Base-by-base conservation (phyloP, 192 early-diverging fungal species). In the Linnemannia zychae region DNA sequence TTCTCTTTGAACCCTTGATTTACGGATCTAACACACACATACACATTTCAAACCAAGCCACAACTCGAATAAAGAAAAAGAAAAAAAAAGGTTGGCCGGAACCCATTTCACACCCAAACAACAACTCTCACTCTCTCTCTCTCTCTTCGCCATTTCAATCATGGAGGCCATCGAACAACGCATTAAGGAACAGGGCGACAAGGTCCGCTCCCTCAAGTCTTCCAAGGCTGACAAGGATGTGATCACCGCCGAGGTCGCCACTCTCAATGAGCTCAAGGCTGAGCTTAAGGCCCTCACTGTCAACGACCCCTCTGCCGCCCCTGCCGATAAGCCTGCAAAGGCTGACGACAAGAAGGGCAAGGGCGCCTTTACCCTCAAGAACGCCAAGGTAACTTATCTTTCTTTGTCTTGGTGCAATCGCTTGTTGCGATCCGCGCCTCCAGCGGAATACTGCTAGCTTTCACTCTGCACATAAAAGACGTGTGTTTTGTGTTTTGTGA, bases 331-430 rank as follows among this genome's bases (percentile, higher is more conserved):
- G 73, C 22, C 66, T 57, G 84, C 86, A 49, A 85, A 79, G 70
- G 24, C 69, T 1, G 83, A 85, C 0, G 81, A 87, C 52, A 92
- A 92, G 72, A 85, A 79, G 28, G 81, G 74, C 46, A 92, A 93
- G 80, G 75, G 86, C 20, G 78, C 78, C 38, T 92, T 95, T 67
- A 88, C 88, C 17, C 90, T 97, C 16, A 97, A 97, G 82, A 94
- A 91, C 3, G 92, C 96, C 66, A 97, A 97, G 93, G 94, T 93
- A 90, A n/a, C 11, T 18, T 20, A 67, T 12, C 7, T 1, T 5
- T 28, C 31, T n/a, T 1, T 40, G 36, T 68, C 7, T 49, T 49
- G 9, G 1, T 49, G 1, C 22, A 12, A 38, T 15, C 20, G 67
- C 7, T 38, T 38, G 36, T n/a, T 3, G 28, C 17, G 11, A 38